These are phyloP conservation scores for Pleurotus citrinopileatus DNA, from an alignment of 768 basidiomycete genomes.

Conservation along the genomic window DNA sequence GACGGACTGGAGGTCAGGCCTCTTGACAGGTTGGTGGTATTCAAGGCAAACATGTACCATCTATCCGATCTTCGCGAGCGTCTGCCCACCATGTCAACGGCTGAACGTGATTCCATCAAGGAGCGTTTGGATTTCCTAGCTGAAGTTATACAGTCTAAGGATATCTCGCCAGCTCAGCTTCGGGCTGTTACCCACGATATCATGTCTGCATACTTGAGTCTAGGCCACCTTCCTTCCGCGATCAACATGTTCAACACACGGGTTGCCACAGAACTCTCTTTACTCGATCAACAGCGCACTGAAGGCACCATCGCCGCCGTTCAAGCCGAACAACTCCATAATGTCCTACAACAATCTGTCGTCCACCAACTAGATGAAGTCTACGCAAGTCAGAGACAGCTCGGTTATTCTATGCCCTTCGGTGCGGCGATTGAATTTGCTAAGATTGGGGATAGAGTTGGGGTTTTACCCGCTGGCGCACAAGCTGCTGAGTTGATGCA, in stretches of 20 bases:
- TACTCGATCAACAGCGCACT: background rate
- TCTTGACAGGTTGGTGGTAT: conserved; percentile 40
- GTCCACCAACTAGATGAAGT: background rate
- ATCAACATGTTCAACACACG: background rate
- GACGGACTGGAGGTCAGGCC: conserved; percentile 31
- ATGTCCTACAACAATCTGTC: background rate
- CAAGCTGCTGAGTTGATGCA: conserved; percentile 40
- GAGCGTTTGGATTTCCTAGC: conserved; percentile 11
- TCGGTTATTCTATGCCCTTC: conserved; percentile 19
- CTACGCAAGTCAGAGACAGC: background rate
- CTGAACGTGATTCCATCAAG: background rate
- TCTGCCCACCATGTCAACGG: background rate
- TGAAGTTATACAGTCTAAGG: background rate
- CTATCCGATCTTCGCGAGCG: conserved; percentile 21
- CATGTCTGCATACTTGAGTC: background rate
- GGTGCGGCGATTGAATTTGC: conserved; percentile 29
- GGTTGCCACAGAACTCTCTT: background rate
- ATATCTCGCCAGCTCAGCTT: background rate
- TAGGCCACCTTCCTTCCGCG: background rate
- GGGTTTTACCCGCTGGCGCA: conserved; percentile 26
- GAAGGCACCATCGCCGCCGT: background rate
- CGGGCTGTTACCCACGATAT: background rate
- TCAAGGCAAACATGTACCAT: conserved; percentile 36
- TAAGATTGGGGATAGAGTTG: conserved; percentile 29
- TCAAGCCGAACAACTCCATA: background rate